Conservation (phyloP, 116 monocot genomes). For the Iris pallida region DNA sequence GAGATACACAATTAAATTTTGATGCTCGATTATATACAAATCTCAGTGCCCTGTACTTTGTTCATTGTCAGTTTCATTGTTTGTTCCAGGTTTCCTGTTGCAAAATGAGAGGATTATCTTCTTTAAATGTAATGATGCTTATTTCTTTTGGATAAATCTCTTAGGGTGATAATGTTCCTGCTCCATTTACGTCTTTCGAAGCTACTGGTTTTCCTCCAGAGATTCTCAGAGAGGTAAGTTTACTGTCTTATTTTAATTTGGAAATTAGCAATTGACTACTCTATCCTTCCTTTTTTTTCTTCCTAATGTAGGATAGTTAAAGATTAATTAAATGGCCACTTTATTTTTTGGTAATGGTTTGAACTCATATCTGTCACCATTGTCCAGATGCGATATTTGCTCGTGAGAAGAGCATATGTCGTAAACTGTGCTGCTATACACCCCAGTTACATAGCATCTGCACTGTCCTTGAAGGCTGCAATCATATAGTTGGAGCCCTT, state of each 20-base stretch:
- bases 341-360: conserved; percentile 9
- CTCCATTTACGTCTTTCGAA: conserved; percentile 47
- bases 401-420: conserved; percentile 37
- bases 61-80: no score
- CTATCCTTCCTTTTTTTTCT: background rate
- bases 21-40: no score
- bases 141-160: conserved; percentile 3
- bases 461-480: conserved; percentile 29
- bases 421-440: conserved; percentile 25
- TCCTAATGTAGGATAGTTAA: background rate
- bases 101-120: background rate
- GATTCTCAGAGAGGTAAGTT: conserved; percentile 36
- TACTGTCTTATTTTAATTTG: background rate
- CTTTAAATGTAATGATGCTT: background rate
- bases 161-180: conserved; percentile 36
- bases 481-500: conserved; percentile 28
- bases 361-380: conserved; percentile 20
- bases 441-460: conserved; percentile 24
- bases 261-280: background rate
- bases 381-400: conserved; percentile 34
- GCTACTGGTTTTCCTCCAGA: conserved; percentile 40
- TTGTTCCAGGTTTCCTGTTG: no score
- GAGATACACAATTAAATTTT: no score
- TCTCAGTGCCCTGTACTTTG: no score
- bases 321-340: background rate